Percentiles rank a stretch among this genome's conserved stretches.
These are phyloP conservation scores for Rhazya stricta DNA, from an alignment of 257 asterid genomes.

Conservation along the genomic window DNA sequence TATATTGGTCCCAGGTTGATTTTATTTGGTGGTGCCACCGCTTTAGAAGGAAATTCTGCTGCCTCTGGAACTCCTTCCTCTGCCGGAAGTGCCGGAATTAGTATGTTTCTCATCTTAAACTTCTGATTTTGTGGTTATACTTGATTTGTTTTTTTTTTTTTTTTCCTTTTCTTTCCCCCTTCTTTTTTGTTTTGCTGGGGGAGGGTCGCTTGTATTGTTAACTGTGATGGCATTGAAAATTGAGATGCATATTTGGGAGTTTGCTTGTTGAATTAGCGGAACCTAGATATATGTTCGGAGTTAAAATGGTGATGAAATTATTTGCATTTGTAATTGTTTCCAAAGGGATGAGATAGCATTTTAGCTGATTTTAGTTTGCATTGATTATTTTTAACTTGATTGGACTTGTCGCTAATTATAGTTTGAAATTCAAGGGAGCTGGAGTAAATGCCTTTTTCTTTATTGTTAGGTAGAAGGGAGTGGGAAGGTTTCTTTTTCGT, in stretches of 20 bases:
- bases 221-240: too few relatives aligned
- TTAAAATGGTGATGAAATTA: neutral
- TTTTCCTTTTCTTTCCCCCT: neutral
- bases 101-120: constrained; percentile 38
- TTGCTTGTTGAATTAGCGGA: neutral
- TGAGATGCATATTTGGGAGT: neutral
- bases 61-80: constrained; percentile 92
- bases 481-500: neutral
- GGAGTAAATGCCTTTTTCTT: neutral
- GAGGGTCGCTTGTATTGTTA: too few relatives aligned
- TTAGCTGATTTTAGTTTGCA: neutral
- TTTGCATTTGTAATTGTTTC: neutral
- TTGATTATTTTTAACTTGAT: too few relatives aligned
- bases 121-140: neutral
- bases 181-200: too few relatives aligned
- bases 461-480: neutral
- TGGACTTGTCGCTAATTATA: neutral
- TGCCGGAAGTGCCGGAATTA: constrained; percentile 97
- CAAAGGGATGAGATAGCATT: neutral
- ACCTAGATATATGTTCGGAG: neutral
- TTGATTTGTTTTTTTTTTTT: neutral
- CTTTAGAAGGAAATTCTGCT: constrained; percentile 92
- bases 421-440: neutral
- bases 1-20: constrained; percentile 87
- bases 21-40: constrained; percentile 96